phyloP scores from a whole-genome alignment of 2,329 filamentous ascomycete genomes.

The Dendrostoma leiphaemia region DNA sequence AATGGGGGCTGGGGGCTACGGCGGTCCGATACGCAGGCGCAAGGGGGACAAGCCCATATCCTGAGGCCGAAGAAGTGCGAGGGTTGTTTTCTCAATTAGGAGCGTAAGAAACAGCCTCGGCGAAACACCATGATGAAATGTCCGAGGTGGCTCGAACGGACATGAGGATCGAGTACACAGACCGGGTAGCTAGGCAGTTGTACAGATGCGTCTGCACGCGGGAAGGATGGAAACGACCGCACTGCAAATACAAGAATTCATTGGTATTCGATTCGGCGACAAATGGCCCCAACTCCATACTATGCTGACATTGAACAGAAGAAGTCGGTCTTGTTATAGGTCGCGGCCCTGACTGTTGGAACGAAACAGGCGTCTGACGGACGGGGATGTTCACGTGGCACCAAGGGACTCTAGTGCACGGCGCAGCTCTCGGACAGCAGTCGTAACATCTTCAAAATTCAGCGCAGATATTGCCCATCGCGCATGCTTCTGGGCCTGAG shows the following conservation, averaged over 20 bases:
- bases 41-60: no score
- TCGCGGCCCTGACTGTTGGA: not conserved
- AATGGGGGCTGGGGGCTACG: no score
- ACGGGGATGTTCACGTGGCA: constrained; percentile 44
- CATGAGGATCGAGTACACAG: not conserved
- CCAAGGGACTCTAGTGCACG: constrained; percentile 72
- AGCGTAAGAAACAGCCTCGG: no score
- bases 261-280: constrained; percentile 3
- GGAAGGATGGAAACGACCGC: not conserved
- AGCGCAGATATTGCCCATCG: constrained; percentile 95
- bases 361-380: not conserved
- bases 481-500: constrained; percentile 88
- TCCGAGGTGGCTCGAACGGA: not conserved
- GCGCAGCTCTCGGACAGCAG: constrained; percentile 80
- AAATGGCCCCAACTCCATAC: constrained; percentile 15
- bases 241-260: not conserved
- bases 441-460: constrained; percentile 93
- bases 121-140: no score
- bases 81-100: no score
- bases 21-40: no score
- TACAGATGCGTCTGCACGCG: not conserved
- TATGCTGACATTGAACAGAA: constrained; percentile 16
- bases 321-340: no score
- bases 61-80: no score
- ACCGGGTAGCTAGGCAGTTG: not conserved